These are phyloP conservation scores for Castanea mollissima DNA, from an alignment of 306 rosid species.

Conservation along the genomic window DNA sequence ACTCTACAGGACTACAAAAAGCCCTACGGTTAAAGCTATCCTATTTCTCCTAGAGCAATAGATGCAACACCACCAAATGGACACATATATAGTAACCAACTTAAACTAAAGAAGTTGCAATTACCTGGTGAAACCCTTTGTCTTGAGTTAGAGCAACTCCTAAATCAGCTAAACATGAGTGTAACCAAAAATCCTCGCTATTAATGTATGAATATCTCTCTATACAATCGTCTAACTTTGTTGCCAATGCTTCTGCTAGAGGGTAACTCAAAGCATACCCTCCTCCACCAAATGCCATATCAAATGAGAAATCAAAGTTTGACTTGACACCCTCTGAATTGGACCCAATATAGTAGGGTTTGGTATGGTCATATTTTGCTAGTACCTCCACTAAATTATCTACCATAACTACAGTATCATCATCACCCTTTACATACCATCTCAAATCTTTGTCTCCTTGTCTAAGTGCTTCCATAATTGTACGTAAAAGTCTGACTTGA, in stretches of 20 bases:
- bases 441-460: slow-evolving; percentile 35
- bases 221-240: slow-evolving; percentile 33
- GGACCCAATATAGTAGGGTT: slow-evolving; percentile 38
- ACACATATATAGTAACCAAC: no score
- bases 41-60: no score
- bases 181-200: slow-evolving; percentile 30
- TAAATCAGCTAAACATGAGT: slow-evolving; percentile 38
- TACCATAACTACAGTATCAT: slow-evolving; percentile 35
- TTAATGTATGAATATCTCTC: slow-evolving; percentile 30
- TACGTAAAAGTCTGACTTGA: slow-evolving; percentile 28
- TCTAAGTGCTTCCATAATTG: slow-evolving; percentile 29
- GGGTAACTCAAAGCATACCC: slow-evolving; percentile 52
- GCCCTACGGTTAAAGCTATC: no score
- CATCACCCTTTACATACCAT: slow-evolving; percentile 55
- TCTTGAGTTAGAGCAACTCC: slow-evolving; percentile 31
- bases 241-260: slow-evolving; percentile 22
- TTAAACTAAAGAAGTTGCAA: not conserved
- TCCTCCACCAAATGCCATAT: slow-evolving; percentile 54
- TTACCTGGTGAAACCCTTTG: slow-evolving; percentile 53
- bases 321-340: slow-evolving; percentile 11
- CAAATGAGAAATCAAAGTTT: slow-evolving; percentile 28
- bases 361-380: slow-evolving; percentile 34
- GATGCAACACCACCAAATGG: slow-evolving; percentile 13
- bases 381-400: slow-evolving; percentile 38
- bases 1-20: no score